Percentiles rank a stretch among this genome's conserved stretches.
Evolutionary conservation across 2,329 filamentous ascomycete genomes (phyloP).

Genomic region (Fusarium transvaalense): DNA sequence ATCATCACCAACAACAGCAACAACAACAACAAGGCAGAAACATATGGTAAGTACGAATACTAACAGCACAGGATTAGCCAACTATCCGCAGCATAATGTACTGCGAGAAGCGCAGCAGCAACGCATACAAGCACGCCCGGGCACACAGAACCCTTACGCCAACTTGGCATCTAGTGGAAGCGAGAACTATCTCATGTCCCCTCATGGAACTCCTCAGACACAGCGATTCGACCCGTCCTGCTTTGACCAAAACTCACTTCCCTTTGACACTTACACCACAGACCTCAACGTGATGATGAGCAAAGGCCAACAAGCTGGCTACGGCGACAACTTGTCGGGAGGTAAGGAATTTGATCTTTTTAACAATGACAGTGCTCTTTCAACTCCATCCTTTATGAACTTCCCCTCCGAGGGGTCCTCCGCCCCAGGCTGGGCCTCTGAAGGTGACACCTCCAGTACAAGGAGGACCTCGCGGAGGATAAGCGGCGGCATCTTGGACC

Average conservation of each 20-base stretch:
- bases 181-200: constrained; percentile 70
- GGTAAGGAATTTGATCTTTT: constrained; percentile 66
- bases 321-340: constrained; percentile 56
- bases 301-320: constrained; percentile 62
- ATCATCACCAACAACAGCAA: constrained; percentile 45
- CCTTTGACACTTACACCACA: constrained; percentile 62
- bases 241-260: constrained; percentile 58
- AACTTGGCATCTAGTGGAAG: constrained; percentile 54
- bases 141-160: constrained; percentile 59
- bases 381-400: constrained; percentile 63
- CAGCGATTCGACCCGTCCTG: constrained; percentile 65
- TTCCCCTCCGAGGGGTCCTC: constrained; percentile 63
- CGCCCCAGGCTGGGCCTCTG: constrained; percentile 63
- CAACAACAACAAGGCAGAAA: constrained; percentile 50
- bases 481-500: constrained; percentile 71
- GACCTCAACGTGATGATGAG: constrained; percentile 61
- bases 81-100: constrained; percentile 74
- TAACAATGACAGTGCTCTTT: constrained; percentile 59
- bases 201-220: constrained; percentile 66
- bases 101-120: constrained; percentile 93
- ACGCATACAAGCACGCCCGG: constrained; percentile 81
- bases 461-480: constrained; percentile 62
- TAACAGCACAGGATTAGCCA: constrained; percentile 69
- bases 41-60: constrained; percentile 65
- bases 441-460: constrained; percentile 60